These are phyloP conservation scores for Curvularia sp. DNA, from an alignment of 2,329 filamentous ascomycete species.

Conservation along the genomic window DNA sequence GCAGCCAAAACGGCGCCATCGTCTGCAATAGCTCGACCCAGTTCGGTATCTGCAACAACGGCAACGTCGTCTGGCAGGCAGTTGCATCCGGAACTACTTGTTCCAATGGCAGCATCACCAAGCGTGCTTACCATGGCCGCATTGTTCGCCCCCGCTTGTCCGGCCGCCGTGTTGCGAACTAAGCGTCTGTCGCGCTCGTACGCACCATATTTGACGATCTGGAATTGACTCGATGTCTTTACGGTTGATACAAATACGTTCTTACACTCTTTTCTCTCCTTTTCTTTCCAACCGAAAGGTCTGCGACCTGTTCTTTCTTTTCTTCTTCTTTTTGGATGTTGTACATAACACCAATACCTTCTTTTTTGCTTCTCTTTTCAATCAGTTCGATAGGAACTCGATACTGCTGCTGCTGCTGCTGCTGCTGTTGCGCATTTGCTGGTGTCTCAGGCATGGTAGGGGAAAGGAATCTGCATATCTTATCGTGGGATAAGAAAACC, in stretches of 20 bases:
- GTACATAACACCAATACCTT: constrained; percentile 11
- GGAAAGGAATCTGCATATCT: not conserved
- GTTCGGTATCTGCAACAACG: constrained; percentile 56
- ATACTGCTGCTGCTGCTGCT: not conserved
- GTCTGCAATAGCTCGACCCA: constrained; percentile 52
- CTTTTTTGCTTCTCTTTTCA: constrained; percentile 2
- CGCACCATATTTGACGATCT: not conserved
- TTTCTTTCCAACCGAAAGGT: constrained; percentile 18
- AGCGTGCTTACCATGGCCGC: constrained; percentile 44
- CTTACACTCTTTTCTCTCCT: constrained; percentile 14
- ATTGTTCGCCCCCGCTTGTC: constrained; percentile 35
- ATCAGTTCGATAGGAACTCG: not conserved
- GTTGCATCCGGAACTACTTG: constrained; percentile 57
- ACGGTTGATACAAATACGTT: constrained; percentile 11
- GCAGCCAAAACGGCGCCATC: constrained; percentile 46
- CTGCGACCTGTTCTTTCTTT: constrained; percentile 14
- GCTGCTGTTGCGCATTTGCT: not conserved
- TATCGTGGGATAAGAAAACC: not conserved
- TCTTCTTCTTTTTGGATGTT: constrained; percentile 5
- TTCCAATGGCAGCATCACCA: constrained; percentile 51
- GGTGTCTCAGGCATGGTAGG: not conserved
- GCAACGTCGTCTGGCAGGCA: constrained; percentile 50
- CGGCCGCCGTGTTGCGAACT: constrained; percentile 13
- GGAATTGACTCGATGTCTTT: not conserved
- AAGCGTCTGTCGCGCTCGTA: not conserved